phyloP scores from a whole-genome alignment of 2,329 filamentous ascomycete species.

The Nemania abortiva region DNA sequence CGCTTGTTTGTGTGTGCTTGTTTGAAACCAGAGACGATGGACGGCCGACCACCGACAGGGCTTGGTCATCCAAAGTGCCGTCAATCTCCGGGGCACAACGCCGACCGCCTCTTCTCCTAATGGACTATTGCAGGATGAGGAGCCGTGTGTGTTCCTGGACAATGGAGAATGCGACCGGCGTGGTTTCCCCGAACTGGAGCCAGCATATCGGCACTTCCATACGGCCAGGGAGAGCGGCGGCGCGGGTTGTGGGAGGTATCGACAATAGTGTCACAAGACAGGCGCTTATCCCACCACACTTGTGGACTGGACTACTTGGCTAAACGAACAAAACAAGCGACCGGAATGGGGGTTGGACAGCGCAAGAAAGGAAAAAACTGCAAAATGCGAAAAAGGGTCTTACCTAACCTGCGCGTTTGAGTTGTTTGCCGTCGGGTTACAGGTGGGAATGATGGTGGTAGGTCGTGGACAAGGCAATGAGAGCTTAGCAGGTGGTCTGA shows the following conservation, averaged over 20 bases:
- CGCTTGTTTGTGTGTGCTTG: constrained; percentile 13
- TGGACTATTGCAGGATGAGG: constrained; percentile 26
- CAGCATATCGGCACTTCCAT: constrained; percentile 41
- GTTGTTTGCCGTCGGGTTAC: constrained; percentile 43
- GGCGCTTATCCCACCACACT: constrained; percentile 46
- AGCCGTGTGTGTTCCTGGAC: constrained; percentile 29
- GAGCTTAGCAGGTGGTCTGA: constrained; percentile 43
- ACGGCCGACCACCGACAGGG: constrained; percentile 33
- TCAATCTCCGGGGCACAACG: constrained; percentile 30
- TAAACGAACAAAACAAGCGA: constrained; percentile 22
- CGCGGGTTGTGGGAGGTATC: constrained; percentile 39
- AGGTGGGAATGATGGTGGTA: constrained; percentile 41
- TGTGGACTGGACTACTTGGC: constrained; percentile 35
- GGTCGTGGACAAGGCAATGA: constrained; percentile 41
- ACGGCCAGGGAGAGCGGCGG: constrained; percentile 35
- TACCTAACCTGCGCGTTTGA: constrained; percentile 48
- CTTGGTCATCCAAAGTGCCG: constrained; percentile 31
- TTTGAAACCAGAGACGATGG: constrained; percentile 22
- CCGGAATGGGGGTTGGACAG: constrained; percentile 35
- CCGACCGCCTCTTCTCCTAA: constrained; percentile 30
- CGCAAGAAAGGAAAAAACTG: constrained; percentile 36
- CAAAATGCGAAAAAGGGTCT: constrained; percentile 40
- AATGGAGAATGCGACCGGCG: constrained; percentile 34
- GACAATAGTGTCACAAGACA: constrained; percentile 47
- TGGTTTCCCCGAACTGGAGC: constrained; percentile 38